These are phyloP conservation scores for Microbotryum lychnidis-dioicae DNA, from an alignment of 1,284 basidiomycete species.

Conservation along the genomic window DNA sequence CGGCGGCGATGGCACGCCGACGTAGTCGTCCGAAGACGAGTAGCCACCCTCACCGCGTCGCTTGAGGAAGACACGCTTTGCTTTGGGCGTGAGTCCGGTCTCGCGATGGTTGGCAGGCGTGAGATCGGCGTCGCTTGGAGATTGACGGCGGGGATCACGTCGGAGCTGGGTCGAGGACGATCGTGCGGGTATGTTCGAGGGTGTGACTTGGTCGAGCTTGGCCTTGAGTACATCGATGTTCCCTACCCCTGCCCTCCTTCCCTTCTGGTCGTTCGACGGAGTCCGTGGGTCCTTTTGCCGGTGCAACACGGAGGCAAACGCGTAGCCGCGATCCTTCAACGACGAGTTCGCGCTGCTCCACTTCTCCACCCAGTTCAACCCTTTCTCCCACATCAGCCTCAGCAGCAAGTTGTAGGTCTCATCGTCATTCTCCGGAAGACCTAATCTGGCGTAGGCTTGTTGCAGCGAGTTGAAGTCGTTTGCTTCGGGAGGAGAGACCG, in stretches of 20 bases:
- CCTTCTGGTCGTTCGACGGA: neutral
- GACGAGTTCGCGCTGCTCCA: slow-evolving; percentile 14
- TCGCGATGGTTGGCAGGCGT: neutral
- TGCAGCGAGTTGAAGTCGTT: slow-evolving; percentile 4
- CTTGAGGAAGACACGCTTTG: neutral
- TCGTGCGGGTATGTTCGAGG: neutral
- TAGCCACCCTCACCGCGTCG: neutral
- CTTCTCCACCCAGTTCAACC: slow-evolving; percentile 24
- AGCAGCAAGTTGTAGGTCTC: slow-evolving; percentile 9
- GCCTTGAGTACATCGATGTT: neutral
- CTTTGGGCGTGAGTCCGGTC: neutral
- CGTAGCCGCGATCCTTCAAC: neutral
- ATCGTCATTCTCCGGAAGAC: slow-evolving; percentile 3
- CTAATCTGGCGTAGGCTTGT: neutral
- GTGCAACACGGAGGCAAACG: neutral
- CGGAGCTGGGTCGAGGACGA: neutral
- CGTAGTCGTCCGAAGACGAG: slow-evolving; percentile 24
- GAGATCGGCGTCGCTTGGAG: neutral
- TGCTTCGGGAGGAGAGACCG: neutral
- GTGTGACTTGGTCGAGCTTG: slow-evolving; percentile 7
- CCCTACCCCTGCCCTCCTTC: too few species aligned
- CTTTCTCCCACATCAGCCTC: slow-evolving; percentile 13
- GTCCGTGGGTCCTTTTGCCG: neutral
- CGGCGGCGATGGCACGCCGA: slow-evolving; percentile 13
- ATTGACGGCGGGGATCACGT: neutral